phyloP scores from a whole-genome alignment of 306 rosid genomes.

The Vigna reflexopilosa region DNA sequence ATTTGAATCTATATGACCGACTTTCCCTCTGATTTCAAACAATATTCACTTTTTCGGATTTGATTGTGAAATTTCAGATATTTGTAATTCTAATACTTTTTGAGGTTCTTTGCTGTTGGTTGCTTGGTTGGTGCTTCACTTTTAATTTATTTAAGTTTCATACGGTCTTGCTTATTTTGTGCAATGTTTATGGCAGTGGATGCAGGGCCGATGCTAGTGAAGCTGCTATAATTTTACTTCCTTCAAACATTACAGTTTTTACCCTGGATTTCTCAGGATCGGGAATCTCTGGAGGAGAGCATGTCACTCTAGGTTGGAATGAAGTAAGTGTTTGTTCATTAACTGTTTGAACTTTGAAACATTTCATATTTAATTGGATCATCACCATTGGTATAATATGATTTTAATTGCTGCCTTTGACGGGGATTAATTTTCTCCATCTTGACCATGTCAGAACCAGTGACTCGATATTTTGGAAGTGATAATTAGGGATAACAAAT shows the following conservation, averaged over 20 bases:
- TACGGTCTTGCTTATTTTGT: conserved; percentile 45
- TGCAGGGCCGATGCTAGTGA: conserved; percentile 98
- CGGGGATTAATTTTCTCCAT: conserved; percentile 18
- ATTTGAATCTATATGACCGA: neutral
- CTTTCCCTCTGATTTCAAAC: neutral
- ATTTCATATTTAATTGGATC: neutral
- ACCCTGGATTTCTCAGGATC: conserved; percentile 97
- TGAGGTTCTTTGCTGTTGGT: conserved; percentile 19
- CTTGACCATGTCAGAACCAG: neutral
- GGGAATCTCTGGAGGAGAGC: conserved; percentile 96
- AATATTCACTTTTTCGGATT: neutral
- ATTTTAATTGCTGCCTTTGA: conserved; percentile 14
- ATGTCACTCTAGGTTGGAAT: conserved; percentile 93
- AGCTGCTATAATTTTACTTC: conserved; percentile 91
- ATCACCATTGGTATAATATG: neutral
- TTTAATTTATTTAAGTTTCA: conserved; percentile 15
- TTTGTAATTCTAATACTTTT: conserved; percentile 4
- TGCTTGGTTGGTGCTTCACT: conserved; percentile 7
- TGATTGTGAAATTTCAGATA: neutral
- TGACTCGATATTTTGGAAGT: too few relatives aligned
- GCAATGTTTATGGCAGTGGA: conserved; percentile 69
- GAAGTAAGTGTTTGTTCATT: conserved; percentile 68
- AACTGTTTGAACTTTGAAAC: conserved; percentile 36
- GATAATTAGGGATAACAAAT: too few relatives aligned
- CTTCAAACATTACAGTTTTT: conserved; percentile 95